Conservation (phyloP, 176 grass and related monocot genomes). For the Luzula sylvatica region DNA sequence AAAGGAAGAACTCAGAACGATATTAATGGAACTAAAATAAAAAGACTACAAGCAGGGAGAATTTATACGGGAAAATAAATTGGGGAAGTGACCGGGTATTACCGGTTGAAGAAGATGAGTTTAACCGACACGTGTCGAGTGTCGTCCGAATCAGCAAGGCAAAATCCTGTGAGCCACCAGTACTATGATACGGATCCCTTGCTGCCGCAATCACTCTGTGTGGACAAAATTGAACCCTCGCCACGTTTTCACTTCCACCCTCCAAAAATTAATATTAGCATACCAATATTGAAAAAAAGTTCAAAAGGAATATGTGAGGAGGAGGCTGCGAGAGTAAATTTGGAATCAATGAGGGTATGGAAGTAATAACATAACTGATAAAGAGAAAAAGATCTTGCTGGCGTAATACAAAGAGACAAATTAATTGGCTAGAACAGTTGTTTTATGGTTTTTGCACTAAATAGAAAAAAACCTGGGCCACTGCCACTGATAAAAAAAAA, state of each 20-base stretch:
- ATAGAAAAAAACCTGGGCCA: neutral
- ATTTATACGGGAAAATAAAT: neutral
- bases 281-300: too few species aligned
- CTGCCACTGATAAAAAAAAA: neutral
- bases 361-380: neutral
- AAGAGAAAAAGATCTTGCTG: neutral
- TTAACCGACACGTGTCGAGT: slow-evolving; percentile 11
- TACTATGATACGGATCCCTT: neutral
- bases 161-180: slow-evolving; percentile 21
- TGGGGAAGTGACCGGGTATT: slow-evolving; percentile 8
- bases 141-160: slow-evolving; percentile 20
- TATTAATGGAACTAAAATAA: neutral
- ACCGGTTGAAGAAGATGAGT: slow-evolving; percentile 7
- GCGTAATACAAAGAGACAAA: neutral
- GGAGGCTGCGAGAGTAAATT: neutral
- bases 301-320: too few species aligned
- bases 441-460: slow-evolving; percentile 5
- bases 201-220: slow-evolving; percentile 1
- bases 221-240: neutral
- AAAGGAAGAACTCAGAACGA: neutral
- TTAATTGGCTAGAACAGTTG: slow-evolving; percentile 1
- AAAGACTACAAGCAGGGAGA: neutral
- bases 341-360: neutral
- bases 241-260: neutral
- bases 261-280: neutral